These are phyloP conservation scores for Macaranga tanarius DNA, from an alignment of 441 rosid species.

Conservation along the genomic window DNA sequence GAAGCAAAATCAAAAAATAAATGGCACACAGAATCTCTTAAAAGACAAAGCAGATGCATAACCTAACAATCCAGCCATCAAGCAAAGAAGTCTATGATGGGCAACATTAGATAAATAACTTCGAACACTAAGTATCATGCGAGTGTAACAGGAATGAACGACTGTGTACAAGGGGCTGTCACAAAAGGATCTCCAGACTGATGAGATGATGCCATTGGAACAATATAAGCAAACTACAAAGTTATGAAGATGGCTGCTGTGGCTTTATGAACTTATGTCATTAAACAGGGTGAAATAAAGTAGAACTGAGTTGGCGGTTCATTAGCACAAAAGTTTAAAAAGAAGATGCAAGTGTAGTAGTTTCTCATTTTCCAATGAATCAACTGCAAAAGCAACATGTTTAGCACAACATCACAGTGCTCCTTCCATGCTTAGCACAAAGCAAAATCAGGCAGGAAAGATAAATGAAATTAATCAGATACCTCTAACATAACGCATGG, in stretches of 20 bases:
- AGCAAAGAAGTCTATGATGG: neutral
- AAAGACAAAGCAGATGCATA: neutral
- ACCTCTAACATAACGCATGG: neutral
- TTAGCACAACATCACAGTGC: neutral
- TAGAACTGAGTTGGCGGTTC: neutral
- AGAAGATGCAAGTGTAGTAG: neutral
- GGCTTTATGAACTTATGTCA: neutral
- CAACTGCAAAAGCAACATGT: neutral
- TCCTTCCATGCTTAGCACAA: neutral
- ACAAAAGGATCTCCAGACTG: neutral
- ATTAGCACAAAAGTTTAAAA: neutral
- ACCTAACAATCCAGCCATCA: neutral
- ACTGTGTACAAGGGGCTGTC: neutral
- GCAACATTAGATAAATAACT: too few relatives aligned
- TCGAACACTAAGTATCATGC: too few relatives aligned
- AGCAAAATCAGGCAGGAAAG: neutral
- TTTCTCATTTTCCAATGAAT: conserved; percentile 5
- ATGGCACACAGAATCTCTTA: neutral
- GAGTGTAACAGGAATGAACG: neutral
- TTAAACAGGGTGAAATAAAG: neutral
- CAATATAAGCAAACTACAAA: neutral
- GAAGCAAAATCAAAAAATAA: neutral
- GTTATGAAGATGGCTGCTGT: neutral
- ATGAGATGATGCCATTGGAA: neutral
- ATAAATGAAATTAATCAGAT: neutral